Evolutionary conservation across 768 basidiomycete genomes (phyloP).

Genomic region (Pulveroboletus sp.): DNA sequence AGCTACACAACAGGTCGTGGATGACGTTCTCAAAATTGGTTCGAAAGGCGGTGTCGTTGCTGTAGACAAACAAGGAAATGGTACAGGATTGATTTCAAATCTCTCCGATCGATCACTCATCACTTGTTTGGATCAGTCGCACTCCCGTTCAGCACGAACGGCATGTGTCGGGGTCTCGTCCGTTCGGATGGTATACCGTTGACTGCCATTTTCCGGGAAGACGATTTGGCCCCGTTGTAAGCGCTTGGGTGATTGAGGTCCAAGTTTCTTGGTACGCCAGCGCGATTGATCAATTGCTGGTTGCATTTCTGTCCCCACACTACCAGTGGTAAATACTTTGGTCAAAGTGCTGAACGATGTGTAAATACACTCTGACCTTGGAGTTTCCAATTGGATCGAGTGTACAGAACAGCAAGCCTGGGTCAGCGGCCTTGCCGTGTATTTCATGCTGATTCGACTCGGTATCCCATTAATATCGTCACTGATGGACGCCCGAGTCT

Average conservation of each 20-base stretch:
- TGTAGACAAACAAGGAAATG: slow-evolving; percentile 65
- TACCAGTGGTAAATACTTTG: too few relatives aligned
- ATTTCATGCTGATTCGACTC: too few relatives aligned
- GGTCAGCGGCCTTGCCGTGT: too few relatives aligned
- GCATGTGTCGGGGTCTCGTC: slow-evolving; percentile 83
- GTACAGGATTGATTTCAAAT: slow-evolving; percentile 35
- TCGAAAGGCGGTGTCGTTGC: slow-evolving; percentile 78
- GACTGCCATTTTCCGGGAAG: slow-evolving; percentile 78
- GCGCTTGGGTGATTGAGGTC: neutral
- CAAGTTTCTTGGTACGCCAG: neutral
- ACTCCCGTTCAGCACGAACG: slow-evolving; percentile 70
- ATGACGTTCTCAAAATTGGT: slow-evolving; percentile 55
- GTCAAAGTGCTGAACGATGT: too few relatives aligned
- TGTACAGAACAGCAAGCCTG: too few relatives aligned
- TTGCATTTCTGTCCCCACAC: too few relatives aligned
- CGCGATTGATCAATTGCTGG: too few relatives aligned
- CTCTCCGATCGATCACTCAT: slow-evolving; percentile 8
- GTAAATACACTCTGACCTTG: too few relatives aligned
- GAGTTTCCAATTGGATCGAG: too few relatives aligned
- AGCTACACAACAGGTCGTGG: slow-evolving; percentile 55
- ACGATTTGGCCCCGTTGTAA: slow-evolving; percentile 37
- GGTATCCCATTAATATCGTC: too few relatives aligned
- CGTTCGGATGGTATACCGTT: slow-evolving; percentile 63
- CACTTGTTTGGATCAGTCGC: slow-evolving; percentile 44
- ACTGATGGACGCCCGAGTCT: too few relatives aligned